phyloP scores from a whole-genome alignment of 2,329 filamentous ascomycete species.

The Aspergillus calidoustus region DNA sequence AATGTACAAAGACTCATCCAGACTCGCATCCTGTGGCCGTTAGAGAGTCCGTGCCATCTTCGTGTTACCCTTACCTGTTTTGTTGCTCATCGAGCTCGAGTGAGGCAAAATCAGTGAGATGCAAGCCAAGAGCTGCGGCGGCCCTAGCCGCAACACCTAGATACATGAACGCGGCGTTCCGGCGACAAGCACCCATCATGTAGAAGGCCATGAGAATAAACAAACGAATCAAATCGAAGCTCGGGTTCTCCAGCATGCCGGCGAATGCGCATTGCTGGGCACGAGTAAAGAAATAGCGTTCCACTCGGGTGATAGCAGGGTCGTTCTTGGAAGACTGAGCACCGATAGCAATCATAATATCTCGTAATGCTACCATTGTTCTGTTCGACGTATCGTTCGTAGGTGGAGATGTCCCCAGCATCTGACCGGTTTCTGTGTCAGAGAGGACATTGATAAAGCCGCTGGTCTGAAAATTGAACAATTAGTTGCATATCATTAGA shows the following conservation, averaged over 20 bases:
- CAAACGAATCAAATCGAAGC: constrained; percentile 55
- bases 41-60: neutral
- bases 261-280: constrained; percentile 56
- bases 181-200: constrained; percentile 62
- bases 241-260: constrained; percentile 59
- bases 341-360: constrained; percentile 59
- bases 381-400: constrained; percentile 26
- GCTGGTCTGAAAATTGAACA: constrained; percentile 37
- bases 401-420: constrained; percentile 16
- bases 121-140: constrained; percentile 61
- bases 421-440: constrained; percentile 38
- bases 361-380: constrained; percentile 36
- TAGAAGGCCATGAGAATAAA: constrained; percentile 65
- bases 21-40: constrained; percentile 41
- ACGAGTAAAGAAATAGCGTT: constrained; percentile 51
- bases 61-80: constrained; percentile 22
- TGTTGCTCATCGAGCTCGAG: constrained; percentile 23
- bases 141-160: constrained; percentile 63
- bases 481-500: constrained; percentile 3
- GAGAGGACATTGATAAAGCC: constrained; percentile 43
- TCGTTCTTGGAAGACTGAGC: constrained; percentile 51
- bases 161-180: constrained; percentile 68
- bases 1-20: constrained; percentile 55
- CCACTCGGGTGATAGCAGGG: constrained; percentile 36
- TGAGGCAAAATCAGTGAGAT: constrained; percentile 46